Conservation (phyloP, 2,329 filamentous ascomycete genomes). For the Phialemoniopsis sp. region DNA sequence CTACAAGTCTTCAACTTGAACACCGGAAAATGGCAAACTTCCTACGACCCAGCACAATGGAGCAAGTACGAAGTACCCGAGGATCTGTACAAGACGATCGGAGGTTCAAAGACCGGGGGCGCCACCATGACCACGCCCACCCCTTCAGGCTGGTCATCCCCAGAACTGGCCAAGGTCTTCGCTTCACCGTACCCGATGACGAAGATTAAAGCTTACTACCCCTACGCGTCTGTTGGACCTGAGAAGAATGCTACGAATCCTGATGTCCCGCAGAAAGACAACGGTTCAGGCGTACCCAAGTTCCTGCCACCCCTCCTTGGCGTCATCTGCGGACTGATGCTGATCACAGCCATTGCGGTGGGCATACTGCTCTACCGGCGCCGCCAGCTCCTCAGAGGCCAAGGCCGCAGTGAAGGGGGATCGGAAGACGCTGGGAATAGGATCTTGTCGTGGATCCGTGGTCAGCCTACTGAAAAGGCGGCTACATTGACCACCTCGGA, state of each 20-base stretch:
- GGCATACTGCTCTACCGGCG: slow-evolving; percentile 49
- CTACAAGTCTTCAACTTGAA: slow-evolving; percentile 71
- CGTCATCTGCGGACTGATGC: slow-evolving; percentile 54
- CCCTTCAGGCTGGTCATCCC: slow-evolving; percentile 48
- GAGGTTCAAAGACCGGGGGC: slow-evolving; percentile 60
- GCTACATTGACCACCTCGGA: slow-evolving; percentile 32
- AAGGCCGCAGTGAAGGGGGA: slow-evolving; percentile 24
- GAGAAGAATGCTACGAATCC: slow-evolving; percentile 19
- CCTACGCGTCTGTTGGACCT: slow-evolving; percentile 41
- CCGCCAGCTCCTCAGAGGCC: slow-evolving; percentile 32
- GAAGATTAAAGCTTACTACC: slow-evolving; percentile 57
- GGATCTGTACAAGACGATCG: slow-evolving; percentile 60
- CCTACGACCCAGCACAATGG: slow-evolving; percentile 62
- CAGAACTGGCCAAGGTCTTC: slow-evolving; percentile 49
- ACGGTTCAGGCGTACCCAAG: slow-evolving; percentile 37
- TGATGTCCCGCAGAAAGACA: slow-evolving; percentile 16
- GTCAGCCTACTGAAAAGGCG: slow-evolving; percentile 37
- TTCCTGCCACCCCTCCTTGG: slow-evolving; percentile 61
- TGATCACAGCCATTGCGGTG: slow-evolving; percentile 47
- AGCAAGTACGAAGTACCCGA: slow-evolving; percentile 67
- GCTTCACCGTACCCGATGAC: slow-evolving; percentile 46
- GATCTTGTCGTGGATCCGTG: slow-evolving; percentile 49
- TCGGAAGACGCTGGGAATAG: slow-evolving; percentile 42
- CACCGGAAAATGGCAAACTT: slow-evolving; percentile 62
- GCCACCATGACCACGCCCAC: slow-evolving; percentile 66